Evolutionary conservation across 345 rosid genomes (phyloP).

Genomic region (Hibiscus trionum): DNA sequence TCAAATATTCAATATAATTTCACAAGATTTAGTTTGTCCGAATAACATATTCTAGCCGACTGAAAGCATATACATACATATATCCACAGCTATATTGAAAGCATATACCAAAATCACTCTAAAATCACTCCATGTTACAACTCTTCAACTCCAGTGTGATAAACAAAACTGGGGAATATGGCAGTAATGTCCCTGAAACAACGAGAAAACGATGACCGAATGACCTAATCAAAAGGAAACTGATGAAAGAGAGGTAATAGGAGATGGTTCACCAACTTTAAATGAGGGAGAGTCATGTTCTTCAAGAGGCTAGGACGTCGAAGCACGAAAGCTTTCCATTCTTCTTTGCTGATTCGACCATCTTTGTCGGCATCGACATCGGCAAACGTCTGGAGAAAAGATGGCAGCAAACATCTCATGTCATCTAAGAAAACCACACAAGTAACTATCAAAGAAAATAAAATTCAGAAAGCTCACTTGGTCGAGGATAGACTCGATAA

Average conservation of each 20-base stretch:
- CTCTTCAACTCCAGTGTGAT: conserved; percentile 39
- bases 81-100: not conserved
- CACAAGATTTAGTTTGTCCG: no score
- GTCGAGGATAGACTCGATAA: conserved; percentile 61
- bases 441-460: not conserved
- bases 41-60: no score
- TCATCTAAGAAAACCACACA: not conserved
- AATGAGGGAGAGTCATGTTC: conserved; percentile 59
- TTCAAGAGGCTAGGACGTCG: conserved; percentile 40
- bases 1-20: no score
- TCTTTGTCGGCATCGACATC: conserved; percentile 48
- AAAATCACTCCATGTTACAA: conserved; percentile 6
- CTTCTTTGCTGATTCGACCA: conserved; percentile 43
- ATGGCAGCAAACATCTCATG: conserved; percentile 1
- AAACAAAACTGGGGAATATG: conserved; percentile 41
- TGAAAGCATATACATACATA: no score
- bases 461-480: conserved; percentile 30
- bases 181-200: conserved; percentile 43
- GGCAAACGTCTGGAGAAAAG: conserved; percentile 42
- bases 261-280: conserved; percentile 28
- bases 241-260: not conserved
- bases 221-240: not conserved
- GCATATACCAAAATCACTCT: not conserved
- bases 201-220: no score
- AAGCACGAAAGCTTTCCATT: conserved; percentile 47